Conservation (phyloP, 2,329 filamentous ascomycete genomes). For the Cladosporium sp. region DNA sequence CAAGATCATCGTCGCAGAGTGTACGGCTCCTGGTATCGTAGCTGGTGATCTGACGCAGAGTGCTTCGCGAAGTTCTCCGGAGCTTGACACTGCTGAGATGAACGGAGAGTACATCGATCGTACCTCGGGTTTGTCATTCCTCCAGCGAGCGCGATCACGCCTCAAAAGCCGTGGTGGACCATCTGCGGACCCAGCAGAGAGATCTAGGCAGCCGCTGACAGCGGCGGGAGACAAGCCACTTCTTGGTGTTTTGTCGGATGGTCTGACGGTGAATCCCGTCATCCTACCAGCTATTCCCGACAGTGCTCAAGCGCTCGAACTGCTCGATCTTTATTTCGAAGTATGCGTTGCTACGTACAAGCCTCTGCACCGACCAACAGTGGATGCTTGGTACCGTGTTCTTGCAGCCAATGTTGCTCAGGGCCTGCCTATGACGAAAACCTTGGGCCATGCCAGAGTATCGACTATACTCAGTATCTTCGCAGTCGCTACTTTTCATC, state of each 20-base stretch:
- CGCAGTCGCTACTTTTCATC: conserved; percentile 19
- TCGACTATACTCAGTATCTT: conserved; percentile 19
- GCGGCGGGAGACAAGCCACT: conserved; percentile 56
- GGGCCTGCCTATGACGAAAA: conserved; percentile 38
- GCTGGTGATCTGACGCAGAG: neutral
- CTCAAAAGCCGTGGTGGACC: conserved; percentile 48
- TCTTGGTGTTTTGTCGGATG: conserved; percentile 26
- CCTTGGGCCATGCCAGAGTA: conserved; percentile 47
- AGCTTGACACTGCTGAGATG: conserved; percentile 50
- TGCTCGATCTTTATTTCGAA: conserved; percentile 59
- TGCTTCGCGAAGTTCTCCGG: conserved; percentile 41
- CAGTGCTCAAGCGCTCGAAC: conserved; percentile 37
- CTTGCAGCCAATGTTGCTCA: conserved; percentile 26
- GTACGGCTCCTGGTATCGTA: neutral
- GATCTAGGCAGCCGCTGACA: conserved; percentile 45
- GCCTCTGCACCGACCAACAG: conserved; percentile 57
- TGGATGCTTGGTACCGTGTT: conserved; percentile 47
- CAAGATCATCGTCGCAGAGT: neutral
- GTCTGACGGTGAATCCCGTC: conserved; percentile 30
- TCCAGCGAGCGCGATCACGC: conserved; percentile 69
- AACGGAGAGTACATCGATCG: conserved; percentile 59
- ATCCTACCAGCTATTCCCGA: conserved; percentile 40
- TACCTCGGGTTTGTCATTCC: conserved; percentile 54
- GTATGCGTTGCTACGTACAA: conserved; percentile 62
- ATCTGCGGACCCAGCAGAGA: conserved; percentile 27